phyloP scores from a whole-genome alignment of 306 rosid genomes.

The Lagenaria siceraria region DNA sequence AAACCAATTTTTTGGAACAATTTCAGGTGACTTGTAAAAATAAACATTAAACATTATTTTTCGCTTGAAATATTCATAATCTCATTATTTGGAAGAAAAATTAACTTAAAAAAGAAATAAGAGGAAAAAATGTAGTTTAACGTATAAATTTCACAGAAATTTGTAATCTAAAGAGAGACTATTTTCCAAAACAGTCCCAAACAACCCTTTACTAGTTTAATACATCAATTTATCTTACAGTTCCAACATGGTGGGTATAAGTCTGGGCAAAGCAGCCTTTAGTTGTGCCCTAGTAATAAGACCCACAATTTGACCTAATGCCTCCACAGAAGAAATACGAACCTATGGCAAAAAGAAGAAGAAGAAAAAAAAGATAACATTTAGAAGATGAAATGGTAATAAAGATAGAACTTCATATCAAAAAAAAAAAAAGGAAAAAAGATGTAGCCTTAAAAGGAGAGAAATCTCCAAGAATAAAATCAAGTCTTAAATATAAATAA shows the following conservation, averaged over 20 bases:
- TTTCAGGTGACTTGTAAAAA: neutral
- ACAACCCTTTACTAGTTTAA: neutral
- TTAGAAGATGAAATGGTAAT: constrained; percentile 1
- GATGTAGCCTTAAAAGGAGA: too few relatives aligned
- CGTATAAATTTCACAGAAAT: neutral
- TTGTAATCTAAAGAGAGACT: neutral
- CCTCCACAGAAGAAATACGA: constrained; percentile 75
- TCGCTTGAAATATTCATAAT: neutral
- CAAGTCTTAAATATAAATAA: too few relatives aligned
- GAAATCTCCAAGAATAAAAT: too few relatives aligned
- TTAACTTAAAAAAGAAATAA: neutral
- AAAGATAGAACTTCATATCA: neutral
- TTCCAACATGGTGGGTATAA: constrained; percentile 85
- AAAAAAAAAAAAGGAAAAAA: neutral
- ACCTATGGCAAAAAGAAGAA: constrained; percentile 31
- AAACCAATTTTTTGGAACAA: neutral
- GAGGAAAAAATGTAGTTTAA: neutral
- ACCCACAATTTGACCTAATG: constrained; percentile 91
- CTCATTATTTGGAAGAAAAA: neutral
- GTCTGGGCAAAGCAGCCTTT: constrained; percentile 80
- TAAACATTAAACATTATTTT: neutral
- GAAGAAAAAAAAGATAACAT: constrained; percentile 5
- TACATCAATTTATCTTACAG: constrained; percentile 44
- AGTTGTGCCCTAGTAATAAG: constrained; percentile 71
- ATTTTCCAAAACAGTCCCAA: neutral